phyloP scores from a whole-genome alignment of 2,329 filamentous ascomycete genomes.

The Aspergillus luchuensis region DNA sequence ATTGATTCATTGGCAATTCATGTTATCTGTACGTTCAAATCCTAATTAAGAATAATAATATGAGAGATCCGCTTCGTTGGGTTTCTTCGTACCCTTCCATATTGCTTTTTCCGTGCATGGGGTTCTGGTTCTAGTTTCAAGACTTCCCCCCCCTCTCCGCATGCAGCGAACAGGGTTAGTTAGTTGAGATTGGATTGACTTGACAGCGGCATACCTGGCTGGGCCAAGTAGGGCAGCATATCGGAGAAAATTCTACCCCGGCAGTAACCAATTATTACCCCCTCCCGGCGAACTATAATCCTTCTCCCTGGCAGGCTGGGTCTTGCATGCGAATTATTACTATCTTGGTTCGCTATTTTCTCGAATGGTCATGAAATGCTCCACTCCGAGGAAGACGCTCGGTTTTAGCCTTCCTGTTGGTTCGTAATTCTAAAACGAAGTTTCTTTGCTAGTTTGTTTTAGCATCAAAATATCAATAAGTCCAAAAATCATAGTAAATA shows the following conservation, averaged over 20 bases:
- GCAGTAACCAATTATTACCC: constrained; percentile 8
- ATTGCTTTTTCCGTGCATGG: neutral
- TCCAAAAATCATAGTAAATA: neutral
- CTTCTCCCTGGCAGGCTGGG: neutral
- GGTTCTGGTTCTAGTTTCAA: neutral
- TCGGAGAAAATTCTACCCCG: constrained; percentile 15
- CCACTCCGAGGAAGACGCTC: too few relatives aligned
- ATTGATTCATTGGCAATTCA: too few relatives aligned
- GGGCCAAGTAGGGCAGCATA: constrained; percentile 13
- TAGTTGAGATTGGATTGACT: neutral
- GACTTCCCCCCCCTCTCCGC: neutral
- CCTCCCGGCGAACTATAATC: neutral
- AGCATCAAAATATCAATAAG: neutral
- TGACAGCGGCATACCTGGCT: constrained; percentile 13
- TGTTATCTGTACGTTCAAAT: too few relatives aligned
- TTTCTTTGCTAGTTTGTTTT: too few relatives aligned
- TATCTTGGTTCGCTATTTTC: neutral
- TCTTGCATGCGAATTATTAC: neutral
- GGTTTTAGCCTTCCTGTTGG: too few relatives aligned
- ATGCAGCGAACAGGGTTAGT: neutral
- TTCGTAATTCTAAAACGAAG: too few relatives aligned
- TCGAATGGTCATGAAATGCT: neutral
- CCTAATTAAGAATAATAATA: too few relatives aligned
- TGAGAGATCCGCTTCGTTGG: neutral
- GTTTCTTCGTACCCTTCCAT: neutral